Percentiles rank a stretch among this genome's conserved stretches.
Conservation (phyloP, 1,284 basidiomycete species). For the Meripilus lineatus region DNA sequence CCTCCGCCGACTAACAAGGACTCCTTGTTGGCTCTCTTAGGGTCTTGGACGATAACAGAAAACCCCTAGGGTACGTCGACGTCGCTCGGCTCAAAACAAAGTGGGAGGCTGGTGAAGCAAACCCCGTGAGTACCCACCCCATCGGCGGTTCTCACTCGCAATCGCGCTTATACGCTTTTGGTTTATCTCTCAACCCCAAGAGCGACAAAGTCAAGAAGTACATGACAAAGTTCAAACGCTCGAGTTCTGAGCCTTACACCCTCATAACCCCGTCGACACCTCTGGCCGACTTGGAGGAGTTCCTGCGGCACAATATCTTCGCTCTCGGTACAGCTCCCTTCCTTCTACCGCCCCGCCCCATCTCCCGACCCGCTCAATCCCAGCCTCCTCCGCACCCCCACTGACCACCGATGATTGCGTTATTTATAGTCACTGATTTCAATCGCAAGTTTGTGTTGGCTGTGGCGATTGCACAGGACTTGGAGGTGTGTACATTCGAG, state of each 20-base stretch:
- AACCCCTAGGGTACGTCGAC: conserved; percentile 80
- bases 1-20: too few relatives aligned
- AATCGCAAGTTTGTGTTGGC: conserved; percentile 83
- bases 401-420: too few relatives aligned
- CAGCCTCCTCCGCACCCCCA: too few relatives aligned
- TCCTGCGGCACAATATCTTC: conserved; percentile 68
- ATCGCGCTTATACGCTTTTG: conserved; percentile 2
- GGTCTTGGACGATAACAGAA: conserved; percentile 67
- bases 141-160: too few relatives aligned
- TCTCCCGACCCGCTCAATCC: too few relatives aligned
- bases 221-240: conserved; percentile 75
- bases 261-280: conserved; percentile 78
- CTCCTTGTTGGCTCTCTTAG: conserved; percentile 32
- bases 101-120: conserved; percentile 70
- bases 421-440: conserved; percentile 67
- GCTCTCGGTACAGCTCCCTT: conserved; percentile 54
- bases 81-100: conserved; percentile 68
- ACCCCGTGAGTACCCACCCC: conserved; percentile 63
- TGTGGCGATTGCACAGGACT: conserved; percentile 76
- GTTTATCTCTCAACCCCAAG: conserved; percentile 31
- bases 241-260: conserved; percentile 64
- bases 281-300: conserved; percentile 71
- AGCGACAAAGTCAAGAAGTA: conserved; percentile 59
- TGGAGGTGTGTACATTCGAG: conserved; percentile 59
- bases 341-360: not conserved